A percentile compares a stretch with the other conserved stretches of the same genome.
These are phyloP conservation scores for Chrysoporthe deuterocubensis DNA, from an alignment of 2,329 filamentous ascomycete genomes.

Conservation along the genomic window DNA sequence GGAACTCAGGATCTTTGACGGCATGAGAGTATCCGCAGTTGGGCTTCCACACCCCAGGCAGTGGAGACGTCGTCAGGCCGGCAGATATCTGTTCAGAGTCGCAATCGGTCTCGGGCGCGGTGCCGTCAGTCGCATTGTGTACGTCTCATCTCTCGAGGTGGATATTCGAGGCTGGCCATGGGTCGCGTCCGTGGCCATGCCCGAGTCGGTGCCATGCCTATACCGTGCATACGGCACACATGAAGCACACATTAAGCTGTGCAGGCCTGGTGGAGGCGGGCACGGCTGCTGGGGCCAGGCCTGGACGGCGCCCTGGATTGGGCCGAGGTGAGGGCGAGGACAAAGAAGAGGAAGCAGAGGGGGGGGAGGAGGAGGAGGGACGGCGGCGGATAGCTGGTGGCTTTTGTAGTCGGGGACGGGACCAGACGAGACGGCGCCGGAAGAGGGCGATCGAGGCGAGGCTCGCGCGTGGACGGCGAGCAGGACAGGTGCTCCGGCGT, in stretches of 20 bases:
- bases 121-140: not conserved
- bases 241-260: not conserved
- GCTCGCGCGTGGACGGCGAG: not conserved
- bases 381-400: not conserved
- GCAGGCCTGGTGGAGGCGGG: not conserved
- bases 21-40: slow-evolving; percentile 28
- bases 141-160: slow-evolving; percentile 20
- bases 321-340: slow-evolving; percentile 9
- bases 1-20: slow-evolving; percentile 11
- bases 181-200: slow-evolving; percentile 1
- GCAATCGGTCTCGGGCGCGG: slow-evolving; percentile 16
- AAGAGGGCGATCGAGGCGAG: not conserved
- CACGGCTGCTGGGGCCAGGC: not conserved
- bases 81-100: slow-evolving; percentile 16
- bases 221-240: not conserved
- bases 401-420: not conserved
- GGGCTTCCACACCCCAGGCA: slow-evolving; percentile 25
- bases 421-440: not conserved
- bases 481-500: not conserved
- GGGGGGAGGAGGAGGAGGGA: not conserved
- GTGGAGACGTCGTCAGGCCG: slow-evolving; percentile 21
- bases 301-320: not conserved
- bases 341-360: not conserved
- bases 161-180: not conserved
- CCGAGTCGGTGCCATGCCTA: not conserved